These are phyloP conservation scores for Chiua virens DNA, from an alignment of 768 basidiomycete species.

Conservation along the genomic window DNA sequence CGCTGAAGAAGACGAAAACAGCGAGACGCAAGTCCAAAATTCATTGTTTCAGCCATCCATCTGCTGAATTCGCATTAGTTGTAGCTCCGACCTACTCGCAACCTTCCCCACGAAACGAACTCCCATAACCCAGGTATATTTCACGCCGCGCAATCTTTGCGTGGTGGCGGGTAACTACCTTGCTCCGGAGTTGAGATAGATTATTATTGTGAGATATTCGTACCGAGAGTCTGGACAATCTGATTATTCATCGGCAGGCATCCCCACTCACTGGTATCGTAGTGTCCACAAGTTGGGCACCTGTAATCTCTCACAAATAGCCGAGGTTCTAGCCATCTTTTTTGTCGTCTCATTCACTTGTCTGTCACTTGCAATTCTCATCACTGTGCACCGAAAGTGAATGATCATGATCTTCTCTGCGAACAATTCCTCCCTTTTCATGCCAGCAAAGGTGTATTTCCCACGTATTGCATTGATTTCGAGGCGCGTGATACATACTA, in stretches of 20 bases:
- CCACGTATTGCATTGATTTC: neutral
- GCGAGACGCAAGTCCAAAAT: slow-evolving; percentile 64
- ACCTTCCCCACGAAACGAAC: slow-evolving; percentile 97
- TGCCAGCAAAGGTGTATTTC: neutral
- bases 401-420: neutral
- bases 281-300: neutral
- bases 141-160: slow-evolving; percentile 93
- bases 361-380: slow-evolving; percentile 5
- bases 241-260: neutral
- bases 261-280: neutral
- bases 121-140: slow-evolving; percentile 88
- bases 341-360: slow-evolving; percentile 3
- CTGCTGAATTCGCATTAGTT: slow-evolving; percentile 5
- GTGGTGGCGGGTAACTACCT: slow-evolving; percentile 79
- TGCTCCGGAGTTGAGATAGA: slow-evolving; percentile 54
- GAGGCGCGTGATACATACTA: too few relatives aligned
- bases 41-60: neutral
- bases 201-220: neutral
- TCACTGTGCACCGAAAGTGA: slow-evolving; percentile 1
- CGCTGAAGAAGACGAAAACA: slow-evolving; percentile 50
- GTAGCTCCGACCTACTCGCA: slow-evolving; percentile 79
- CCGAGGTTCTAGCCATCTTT: neutral
- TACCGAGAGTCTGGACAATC: neutral
- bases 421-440: too few relatives aligned
- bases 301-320: neutral